phyloP scores from a whole-genome alignment of 768 basidiomycete genomes.

The Russula earlei region DNA sequence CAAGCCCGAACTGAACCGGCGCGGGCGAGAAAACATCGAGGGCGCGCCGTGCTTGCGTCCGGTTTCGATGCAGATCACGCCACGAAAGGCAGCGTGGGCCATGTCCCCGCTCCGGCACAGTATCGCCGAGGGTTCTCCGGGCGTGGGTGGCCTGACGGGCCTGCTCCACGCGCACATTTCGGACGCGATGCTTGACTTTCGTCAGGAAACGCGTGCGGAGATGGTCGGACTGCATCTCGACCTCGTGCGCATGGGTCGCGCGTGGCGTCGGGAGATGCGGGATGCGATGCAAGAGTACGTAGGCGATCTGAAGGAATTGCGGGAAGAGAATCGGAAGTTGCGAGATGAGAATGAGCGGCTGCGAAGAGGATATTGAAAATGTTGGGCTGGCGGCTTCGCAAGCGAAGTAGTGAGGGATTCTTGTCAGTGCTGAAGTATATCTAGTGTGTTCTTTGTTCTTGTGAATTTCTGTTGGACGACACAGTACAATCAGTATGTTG shows the following conservation, averaged over 20 bases:
- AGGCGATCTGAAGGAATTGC: slow-evolving; percentile 41
- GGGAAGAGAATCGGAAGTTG: slow-evolving; percentile 42
- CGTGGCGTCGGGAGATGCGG: slow-evolving; percentile 57
- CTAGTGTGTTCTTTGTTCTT: neutral
- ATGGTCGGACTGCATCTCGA: slow-evolving; percentile 70
- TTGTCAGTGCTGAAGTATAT: neutral
- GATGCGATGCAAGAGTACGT: slow-evolving; percentile 52
- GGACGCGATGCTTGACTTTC: slow-evolving; percentile 67
- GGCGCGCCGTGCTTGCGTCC: slow-evolving; percentile 31
- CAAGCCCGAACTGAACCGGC: slow-evolving; percentile 25
- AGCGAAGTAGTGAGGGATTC: neutral
- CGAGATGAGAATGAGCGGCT: slow-evolving; percentile 60
- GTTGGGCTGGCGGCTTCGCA: neutral
- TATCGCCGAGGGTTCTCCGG: slow-evolving; percentile 32
- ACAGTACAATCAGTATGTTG: too few species aligned
- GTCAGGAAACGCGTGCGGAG: slow-evolving; percentile 59
- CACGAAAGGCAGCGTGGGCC: slow-evolving; percentile 33
- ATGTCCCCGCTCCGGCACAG: slow-evolving; percentile 28
- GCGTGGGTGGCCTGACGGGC: slow-evolving; percentile 41
- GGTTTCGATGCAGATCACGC: slow-evolving; percentile 40
- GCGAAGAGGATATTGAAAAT: slow-evolving; percentile 27
- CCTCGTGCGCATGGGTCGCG: slow-evolving; percentile 57
- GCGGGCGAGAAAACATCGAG: slow-evolving; percentile 36
- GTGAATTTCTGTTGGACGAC: too few species aligned
- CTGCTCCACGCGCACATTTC: slow-evolving; percentile 54